These are phyloP conservation scores for Ganoderma resinaceum DNA, from an alignment of 1,284 basidiomycete genomes.

Conservation along the genomic window DNA sequence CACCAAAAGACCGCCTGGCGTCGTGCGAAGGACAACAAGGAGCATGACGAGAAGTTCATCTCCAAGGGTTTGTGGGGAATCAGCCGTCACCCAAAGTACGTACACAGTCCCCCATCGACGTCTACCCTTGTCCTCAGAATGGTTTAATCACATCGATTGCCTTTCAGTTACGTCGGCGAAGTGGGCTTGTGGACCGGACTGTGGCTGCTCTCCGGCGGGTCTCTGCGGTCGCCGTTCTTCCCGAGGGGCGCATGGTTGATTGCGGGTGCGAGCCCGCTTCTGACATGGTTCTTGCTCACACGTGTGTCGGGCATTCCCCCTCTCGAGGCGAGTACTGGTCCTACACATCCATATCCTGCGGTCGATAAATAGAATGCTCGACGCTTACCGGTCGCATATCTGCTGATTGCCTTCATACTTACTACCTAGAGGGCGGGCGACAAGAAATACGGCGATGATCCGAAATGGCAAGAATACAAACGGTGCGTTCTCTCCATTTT, in stretches of 20 bases:
- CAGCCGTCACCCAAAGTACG: slow-evolving; percentile 81
- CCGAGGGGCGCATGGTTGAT: slow-evolving; percentile 53
- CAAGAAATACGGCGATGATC: slow-evolving; percentile 71
- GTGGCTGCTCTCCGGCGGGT: slow-evolving; percentile 62
- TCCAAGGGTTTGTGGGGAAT: slow-evolving; percentile 74
- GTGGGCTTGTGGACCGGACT: slow-evolving; percentile 79
- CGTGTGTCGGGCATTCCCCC: slow-evolving; percentile 75
- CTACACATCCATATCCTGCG: neutral
- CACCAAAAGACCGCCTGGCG: slow-evolving; percentile 77
- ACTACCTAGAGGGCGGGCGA: slow-evolving; percentile 53
- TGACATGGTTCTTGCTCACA: slow-evolving; percentile 62
- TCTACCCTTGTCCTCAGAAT: slow-evolving; percentile 12
- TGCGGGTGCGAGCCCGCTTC: slow-evolving; percentile 66
- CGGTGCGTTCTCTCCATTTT: slow-evolving; percentile 44
- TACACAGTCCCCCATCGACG: slow-evolving; percentile 12
- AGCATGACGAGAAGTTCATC: slow-evolving; percentile 82
- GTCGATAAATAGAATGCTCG: neutral
- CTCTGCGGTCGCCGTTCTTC: slow-evolving; percentile 55
- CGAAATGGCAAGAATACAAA: slow-evolving; percentile 75
- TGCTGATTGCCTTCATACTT: slow-evolving; percentile 6
- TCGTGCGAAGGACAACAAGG: slow-evolving; percentile 64
- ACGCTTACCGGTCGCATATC: slow-evolving; percentile 10
- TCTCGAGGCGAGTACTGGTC: slow-evolving; percentile 55
- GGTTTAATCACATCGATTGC: slow-evolving; percentile 22
- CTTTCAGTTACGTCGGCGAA: slow-evolving; percentile 76